A percentile compares a stretch with the other conserved stretches of the same genome.
phyloP scores from a whole-genome alignment of 352 stramenopile genomes.

The Phytophthora nicotianae region DNA sequence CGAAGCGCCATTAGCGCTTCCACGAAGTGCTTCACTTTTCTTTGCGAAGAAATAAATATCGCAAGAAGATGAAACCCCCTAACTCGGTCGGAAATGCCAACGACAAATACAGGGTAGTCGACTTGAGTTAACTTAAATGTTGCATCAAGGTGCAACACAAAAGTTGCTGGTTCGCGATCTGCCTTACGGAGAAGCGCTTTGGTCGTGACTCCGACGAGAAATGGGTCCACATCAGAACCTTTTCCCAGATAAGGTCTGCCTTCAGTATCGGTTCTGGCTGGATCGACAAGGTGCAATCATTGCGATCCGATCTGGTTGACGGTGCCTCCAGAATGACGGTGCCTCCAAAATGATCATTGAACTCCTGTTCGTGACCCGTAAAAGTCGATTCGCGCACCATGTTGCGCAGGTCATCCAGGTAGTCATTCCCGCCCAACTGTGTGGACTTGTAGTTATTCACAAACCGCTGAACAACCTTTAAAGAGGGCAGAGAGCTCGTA shows the following conservation, averaged over 20 bases:
- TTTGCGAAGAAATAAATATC: neutral
- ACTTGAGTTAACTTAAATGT: neutral
- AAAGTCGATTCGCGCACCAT: neutral
- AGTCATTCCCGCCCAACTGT: neutral
- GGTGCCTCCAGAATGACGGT: too few relatives aligned
- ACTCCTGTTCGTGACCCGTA: neutral
- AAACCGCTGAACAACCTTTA: slow-evolving; percentile 6
- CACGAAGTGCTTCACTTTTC: neutral
- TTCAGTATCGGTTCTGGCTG: too few relatives aligned
- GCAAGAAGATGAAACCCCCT: neutral
- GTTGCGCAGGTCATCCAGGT: neutral
- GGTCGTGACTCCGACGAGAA: neutral
- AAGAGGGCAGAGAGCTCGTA: neutral
- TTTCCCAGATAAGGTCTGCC: neutral
- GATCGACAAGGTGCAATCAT: too few relatives aligned
- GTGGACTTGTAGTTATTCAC: neutral
- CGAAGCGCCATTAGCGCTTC: neutral
- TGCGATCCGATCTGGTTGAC: too few relatives aligned
- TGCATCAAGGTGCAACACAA: neutral
- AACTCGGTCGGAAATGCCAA: neutral
- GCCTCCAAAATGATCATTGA: neutral
- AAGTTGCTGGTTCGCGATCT: neutral
- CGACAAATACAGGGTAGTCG: neutral
- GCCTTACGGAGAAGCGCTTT: neutral
- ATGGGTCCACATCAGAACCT: neutral